Conservation (phyloP, 495 filamentous ascomycete species). For the Evernia prunastri region DNA sequence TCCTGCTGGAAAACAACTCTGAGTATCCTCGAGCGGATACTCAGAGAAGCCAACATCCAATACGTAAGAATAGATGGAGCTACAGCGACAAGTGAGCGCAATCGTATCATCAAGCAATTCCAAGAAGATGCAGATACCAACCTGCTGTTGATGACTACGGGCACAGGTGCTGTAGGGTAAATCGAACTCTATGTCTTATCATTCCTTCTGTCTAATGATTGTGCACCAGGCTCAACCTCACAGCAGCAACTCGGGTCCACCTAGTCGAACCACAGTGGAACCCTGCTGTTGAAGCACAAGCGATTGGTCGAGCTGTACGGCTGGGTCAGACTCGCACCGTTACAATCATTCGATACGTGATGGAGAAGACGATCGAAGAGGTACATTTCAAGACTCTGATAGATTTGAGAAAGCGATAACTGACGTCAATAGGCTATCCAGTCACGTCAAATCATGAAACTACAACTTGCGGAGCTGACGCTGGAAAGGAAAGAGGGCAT, state of each 20-base stretch:
- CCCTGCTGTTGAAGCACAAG: constrained; percentile 28
- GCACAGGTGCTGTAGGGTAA: not conserved
- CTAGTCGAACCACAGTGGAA: constrained; percentile 32
- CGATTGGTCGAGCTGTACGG: constrained; percentile 24
- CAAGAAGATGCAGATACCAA: not conserved
- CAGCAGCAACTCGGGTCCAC: constrained; percentile 25
- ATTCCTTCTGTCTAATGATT: not conserved
- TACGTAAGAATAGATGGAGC: not conserved
- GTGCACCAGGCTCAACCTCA: constrained; percentile 22
- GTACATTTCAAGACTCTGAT: too few relatives aligned
- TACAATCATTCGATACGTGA: constrained; percentile 40
- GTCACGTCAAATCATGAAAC: not conserved
- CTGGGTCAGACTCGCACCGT: constrained; percentile 34
- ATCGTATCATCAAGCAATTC: not conserved
- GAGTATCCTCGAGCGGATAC: not conserved
- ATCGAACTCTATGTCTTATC: not conserved
- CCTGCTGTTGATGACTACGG: not conserved
- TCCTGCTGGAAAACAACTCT: not conserved
- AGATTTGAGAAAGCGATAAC: too few relatives aligned
- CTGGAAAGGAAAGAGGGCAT: not conserved
- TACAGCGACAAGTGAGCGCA: not conserved
- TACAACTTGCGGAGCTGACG: not conserved
- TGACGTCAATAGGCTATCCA: not conserved
- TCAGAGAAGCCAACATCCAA: not conserved
- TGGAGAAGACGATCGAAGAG: constrained; percentile 43